These are phyloP conservation scores for Salix purpurea DNA, from an alignment of 345 rosid species.

Conservation along the genomic window DNA sequence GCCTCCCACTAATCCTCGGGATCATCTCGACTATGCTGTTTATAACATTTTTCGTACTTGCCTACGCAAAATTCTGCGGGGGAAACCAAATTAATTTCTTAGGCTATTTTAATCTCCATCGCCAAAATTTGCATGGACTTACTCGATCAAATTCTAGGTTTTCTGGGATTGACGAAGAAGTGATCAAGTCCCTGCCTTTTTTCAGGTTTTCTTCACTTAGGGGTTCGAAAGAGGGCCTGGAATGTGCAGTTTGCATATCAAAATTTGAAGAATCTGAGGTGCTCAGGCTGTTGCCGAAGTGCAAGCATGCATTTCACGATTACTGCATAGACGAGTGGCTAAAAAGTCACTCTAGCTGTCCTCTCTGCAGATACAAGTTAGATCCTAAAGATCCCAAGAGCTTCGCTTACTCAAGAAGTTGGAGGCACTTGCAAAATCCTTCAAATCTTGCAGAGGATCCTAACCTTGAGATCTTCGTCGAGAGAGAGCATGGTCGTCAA, in stretches of 20 bases:
- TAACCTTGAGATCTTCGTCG: conserved; percentile 33
- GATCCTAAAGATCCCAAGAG: conserved; percentile 20
- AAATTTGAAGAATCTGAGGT: conserved; percentile 41
- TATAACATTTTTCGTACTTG: conserved; percentile 24
- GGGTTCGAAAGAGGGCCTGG: conserved; percentile 44
- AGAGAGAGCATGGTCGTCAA: conserved; percentile 29
- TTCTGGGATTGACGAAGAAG: conserved; percentile 39
- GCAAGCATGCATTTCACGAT: conserved; percentile 47
- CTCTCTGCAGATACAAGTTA: conserved; percentile 44
- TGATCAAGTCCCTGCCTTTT: conserved; percentile 37
- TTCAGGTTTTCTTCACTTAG: conserved; percentile 40
- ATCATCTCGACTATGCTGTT: conserved; percentile 26
- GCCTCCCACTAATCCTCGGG: conserved; percentile 20
- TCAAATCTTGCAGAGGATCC: conserved; percentile 27
- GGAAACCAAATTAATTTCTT: not conserved
- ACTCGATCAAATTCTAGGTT: conserved; percentile 17
- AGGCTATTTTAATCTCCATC: not conserved
- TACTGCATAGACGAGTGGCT: conserved; percentile 50
- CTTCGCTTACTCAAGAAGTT: conserved; percentile 29
- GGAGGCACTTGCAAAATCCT: conserved; percentile 21
- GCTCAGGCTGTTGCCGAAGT: conserved; percentile 40
- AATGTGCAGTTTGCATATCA: conserved; percentile 43
- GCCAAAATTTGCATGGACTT: conserved; percentile 6
- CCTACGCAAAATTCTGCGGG: conserved; percentile 36
- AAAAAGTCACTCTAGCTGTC: conserved; percentile 41